Percentiles rank a stretch among this genome's conserved stretches.
phyloP scores from a whole-genome alignment of 1,284 basidiomycete species.

The Amylostereum areolatum region DNA sequence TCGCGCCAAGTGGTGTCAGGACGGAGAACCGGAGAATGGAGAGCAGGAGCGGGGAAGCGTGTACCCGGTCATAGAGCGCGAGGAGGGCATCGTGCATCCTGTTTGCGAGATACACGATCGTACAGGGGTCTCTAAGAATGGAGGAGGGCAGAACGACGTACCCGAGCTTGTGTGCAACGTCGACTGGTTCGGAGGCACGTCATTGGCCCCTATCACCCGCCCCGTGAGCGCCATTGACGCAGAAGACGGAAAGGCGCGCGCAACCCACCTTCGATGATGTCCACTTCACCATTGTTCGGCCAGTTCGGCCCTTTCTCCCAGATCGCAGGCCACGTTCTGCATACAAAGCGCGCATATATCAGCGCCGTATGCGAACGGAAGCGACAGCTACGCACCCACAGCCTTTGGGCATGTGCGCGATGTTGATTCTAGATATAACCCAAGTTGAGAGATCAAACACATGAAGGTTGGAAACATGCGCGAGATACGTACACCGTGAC shows the following conservation, averaged over 20 bases:
- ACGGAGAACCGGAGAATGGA: conserved; percentile 8
- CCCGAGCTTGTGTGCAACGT: conserved; percentile 46
- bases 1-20: not conserved
- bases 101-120: too few species aligned
- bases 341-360: conserved; percentile 15
- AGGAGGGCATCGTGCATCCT: conserved; percentile 35
- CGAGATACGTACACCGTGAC: conserved; percentile 7
- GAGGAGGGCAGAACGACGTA: too few species aligned
- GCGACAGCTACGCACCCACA: conserved; percentile 14
- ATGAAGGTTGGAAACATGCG: conserved; percentile 5
- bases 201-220: not conserved
- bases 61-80: conserved; percentile 16
- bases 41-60: conserved; percentile 15
- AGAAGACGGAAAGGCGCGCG: not conserved
- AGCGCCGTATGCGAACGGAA: not conserved
- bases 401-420: conserved; percentile 24
- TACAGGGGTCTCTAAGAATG: too few species aligned
- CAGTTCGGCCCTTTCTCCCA: conserved; percentile 34
- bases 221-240: not conserved
- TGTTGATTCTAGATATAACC: conserved; percentile 10
- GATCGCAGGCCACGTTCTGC: conserved; percentile 47
- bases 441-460: conserved; percentile 5
- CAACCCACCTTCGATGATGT: conserved; percentile 14
- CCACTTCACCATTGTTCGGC: conserved; percentile 28
- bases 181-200: conserved; percentile 33